phyloP scores from a whole-genome alignment of 2,329 filamentous ascomycete species.

The Nigrospora sphaerica region DNA sequence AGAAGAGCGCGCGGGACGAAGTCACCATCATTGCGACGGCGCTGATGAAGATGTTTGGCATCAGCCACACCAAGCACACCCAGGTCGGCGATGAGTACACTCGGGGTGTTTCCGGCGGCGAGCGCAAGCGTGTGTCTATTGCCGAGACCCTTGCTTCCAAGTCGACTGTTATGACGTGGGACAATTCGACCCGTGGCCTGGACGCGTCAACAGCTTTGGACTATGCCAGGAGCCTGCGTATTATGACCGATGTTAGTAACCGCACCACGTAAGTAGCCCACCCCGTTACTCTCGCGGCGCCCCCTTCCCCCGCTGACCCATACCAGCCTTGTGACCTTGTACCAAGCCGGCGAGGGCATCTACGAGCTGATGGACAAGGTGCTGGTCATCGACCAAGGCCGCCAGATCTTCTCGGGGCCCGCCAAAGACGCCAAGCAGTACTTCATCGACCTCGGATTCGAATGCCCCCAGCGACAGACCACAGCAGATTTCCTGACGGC shows the following conservation, averaged over 20 bases:
- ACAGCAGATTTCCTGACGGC: conserved; percentile 75
- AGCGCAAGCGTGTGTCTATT: conserved; percentile 74
- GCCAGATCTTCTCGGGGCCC: conserved; percentile 54
- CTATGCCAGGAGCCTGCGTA: conserved; percentile 61
- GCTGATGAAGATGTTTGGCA: conserved; percentile 71
- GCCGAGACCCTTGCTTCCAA: conserved; percentile 71
- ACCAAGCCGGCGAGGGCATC: conserved; percentile 36
- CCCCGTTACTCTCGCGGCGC: conserved; percentile 55
- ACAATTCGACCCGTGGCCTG: conserved; percentile 74
- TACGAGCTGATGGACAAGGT: conserved; percentile 67
- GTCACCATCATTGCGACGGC: conserved; percentile 65
- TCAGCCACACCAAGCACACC: conserved; percentile 67
- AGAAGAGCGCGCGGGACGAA: conserved; percentile 53
- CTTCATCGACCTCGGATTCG: conserved; percentile 61
- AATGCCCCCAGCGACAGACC: conserved; percentile 50
- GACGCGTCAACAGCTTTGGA: conserved; percentile 75
- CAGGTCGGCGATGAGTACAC: conserved; percentile 66
- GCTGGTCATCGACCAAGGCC: conserved; percentile 66
- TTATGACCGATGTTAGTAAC: conserved; percentile 71
- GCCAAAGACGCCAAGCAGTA: conserved; percentile 55
- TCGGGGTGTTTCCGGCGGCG: conserved; percentile 71
- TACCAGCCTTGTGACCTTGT: conserved; percentile 20
- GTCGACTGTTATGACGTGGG: conserved; percentile 68
- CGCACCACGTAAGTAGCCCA: conserved; percentile 31
- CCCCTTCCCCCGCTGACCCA: too few species aligned